phyloP scores from a whole-genome alignment of 2,329 filamentous ascomycete genomes.

The Lachnellula subtilissima region DNA sequence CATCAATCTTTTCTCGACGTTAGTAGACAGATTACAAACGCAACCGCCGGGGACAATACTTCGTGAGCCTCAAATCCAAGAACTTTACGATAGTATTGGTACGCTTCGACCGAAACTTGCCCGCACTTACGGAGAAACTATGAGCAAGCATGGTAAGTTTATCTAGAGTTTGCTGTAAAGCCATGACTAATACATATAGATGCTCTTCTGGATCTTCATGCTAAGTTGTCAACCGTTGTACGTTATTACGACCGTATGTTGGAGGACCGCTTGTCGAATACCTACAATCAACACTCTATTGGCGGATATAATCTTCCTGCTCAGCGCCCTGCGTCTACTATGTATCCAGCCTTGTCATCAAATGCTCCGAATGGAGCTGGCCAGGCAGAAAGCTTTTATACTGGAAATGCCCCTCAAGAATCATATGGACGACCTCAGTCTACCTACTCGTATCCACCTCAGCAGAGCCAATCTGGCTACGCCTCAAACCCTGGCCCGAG shows the following conservation, averaged over 20 bases:
- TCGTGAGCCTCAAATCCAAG: slow-evolving; percentile 96
- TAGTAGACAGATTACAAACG: slow-evolving; percentile 91
- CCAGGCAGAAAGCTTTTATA: slow-evolving; percentile 78
- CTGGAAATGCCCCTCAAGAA: slow-evolving; percentile 52
- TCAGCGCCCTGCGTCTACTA: slow-evolving; percentile 47
- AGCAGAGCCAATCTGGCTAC: slow-evolving; percentile 24
- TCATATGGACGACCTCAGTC: slow-evolving; percentile 46
- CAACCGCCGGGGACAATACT: slow-evolving; percentile 93
- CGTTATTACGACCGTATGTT: slow-evolving; percentile 98
- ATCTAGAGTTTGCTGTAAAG: neutral
- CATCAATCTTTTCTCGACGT: slow-evolving; percentile 89
- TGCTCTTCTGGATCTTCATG: slow-evolving; percentile 86
- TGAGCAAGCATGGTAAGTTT: slow-evolving; percentile 91
- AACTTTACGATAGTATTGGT: slow-evolving; percentile 97
- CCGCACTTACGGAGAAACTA: slow-evolving; percentile 93
- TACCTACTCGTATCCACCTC: slow-evolving; percentile 45
- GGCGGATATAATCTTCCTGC: slow-evolving; percentile 56
- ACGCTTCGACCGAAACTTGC: slow-evolving; percentile 87
- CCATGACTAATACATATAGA: slow-evolving; percentile 51
- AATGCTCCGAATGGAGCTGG: slow-evolving; percentile 43
- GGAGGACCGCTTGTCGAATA: slow-evolving; percentile 88
- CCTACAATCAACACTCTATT: slow-evolving; percentile 77
- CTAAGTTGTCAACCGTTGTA: slow-evolving; percentile 92
- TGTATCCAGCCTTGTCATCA: slow-evolving; percentile 68
- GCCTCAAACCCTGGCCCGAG: slow-evolving; percentile 13